phyloP scores from a whole-genome alignment of 176 grass and related monocot genomes.

The Puccinellia tenuiflora region DNA sequence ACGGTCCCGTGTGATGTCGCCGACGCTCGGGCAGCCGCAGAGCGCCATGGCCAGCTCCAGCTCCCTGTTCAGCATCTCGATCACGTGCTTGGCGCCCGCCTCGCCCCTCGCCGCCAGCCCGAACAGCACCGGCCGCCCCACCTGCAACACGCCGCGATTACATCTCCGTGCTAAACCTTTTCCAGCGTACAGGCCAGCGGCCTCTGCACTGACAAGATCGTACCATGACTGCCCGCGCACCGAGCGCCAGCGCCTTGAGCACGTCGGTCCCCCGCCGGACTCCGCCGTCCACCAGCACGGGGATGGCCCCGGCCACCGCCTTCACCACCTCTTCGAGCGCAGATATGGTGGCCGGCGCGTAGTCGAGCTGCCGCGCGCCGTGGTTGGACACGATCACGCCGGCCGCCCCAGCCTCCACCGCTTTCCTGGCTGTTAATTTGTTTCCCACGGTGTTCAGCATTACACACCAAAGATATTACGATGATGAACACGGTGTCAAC shows the following conservation, averaged over 20 bases:
- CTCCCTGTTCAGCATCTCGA: slow-evolving; percentile 72
- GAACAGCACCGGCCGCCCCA: slow-evolving; percentile 65
- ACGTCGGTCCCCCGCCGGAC: slow-evolving; percentile 78
- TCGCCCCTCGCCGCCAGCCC: slow-evolving; percentile 77
- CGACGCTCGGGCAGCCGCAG: slow-evolving; percentile 55
- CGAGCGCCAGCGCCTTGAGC: slow-evolving; percentile 81
- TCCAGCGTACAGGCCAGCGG: background rate
- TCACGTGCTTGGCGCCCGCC: slow-evolving; percentile 55
- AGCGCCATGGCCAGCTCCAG: slow-evolving; percentile 80
- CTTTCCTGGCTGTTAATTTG: slow-evolving; percentile 59
- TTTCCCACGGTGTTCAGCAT: background rate
- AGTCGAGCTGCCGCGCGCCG: slow-evolving; percentile 70
- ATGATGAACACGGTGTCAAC: background rate
- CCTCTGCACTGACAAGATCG: background rate
- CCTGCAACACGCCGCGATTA: slow-evolving; percentile 19
- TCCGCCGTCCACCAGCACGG: slow-evolving; percentile 79
- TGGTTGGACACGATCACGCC: slow-evolving; percentile 92
- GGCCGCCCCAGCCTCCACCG: slow-evolving; percentile 49
- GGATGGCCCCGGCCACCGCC: slow-evolving; percentile 59
- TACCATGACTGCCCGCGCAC: slow-evolving; percentile 67
- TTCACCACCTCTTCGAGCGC: slow-evolving; percentile 79
- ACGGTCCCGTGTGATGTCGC: slow-evolving; percentile 51
- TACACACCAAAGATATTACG: background rate
- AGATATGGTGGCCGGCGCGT: slow-evolving; percentile 69
- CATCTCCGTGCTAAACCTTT: background rate